phyloP scores from a whole-genome alignment of 441 rosid species.

The Isatis lusitanica region DNA sequence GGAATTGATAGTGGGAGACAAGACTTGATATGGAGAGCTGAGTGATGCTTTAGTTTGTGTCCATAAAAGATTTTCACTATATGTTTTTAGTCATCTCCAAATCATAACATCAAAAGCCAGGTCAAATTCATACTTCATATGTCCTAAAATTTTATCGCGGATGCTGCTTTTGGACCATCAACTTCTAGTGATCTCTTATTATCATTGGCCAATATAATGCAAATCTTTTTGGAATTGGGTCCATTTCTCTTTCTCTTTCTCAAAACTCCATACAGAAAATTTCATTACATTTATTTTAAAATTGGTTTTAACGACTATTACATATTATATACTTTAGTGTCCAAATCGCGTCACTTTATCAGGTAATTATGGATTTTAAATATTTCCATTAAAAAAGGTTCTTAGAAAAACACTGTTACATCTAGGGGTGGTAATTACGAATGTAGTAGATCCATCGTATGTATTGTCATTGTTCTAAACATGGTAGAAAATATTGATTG shows the following conservation, averaged over 20 bases:
- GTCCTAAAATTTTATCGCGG: constrained; percentile 5
- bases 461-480: no score
- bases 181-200: constrained; percentile 30
- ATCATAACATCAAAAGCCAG: constrained; percentile 28
- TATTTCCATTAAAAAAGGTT: no score
- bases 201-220: constrained; percentile 18
- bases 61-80: constrained; percentile 16
- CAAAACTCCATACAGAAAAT: no score
- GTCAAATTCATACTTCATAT: constrained; percentile 30
- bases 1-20: constrained; percentile 29
- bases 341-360: background rate
- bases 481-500: no score
- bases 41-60: constrained; percentile 17
- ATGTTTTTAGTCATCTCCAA: constrained; percentile 33
- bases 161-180: constrained; percentile 33
- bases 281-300: no score
- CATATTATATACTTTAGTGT: background rate
- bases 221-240: constrained; percentile 2
- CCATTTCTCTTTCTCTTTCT: background rate
- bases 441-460: no score
- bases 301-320: background rate
- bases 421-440: no score
- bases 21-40: constrained; percentile 26
- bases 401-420: no score
- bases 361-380: no score